phyloP scores from a whole-genome alignment of 2,329 filamentous ascomycete genomes.

The Cryphonectria parasitica region DNA sequence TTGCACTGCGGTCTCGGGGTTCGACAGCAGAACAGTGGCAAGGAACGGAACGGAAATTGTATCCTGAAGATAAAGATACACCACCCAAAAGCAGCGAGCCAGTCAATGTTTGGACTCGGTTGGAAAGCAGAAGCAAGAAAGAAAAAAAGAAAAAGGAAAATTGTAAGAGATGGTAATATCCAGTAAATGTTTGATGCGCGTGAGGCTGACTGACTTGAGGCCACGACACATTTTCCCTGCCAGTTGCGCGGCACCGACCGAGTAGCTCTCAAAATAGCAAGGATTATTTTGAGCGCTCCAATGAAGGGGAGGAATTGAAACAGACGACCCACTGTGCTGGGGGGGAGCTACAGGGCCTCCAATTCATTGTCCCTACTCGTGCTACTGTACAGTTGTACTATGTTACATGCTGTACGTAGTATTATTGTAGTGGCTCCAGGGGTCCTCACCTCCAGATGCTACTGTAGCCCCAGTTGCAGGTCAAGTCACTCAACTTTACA shows the following conservation, averaged over 20 bases:
- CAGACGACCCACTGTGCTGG: neutral
- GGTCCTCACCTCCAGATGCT: neutral
- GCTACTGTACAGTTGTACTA: no score
- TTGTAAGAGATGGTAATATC: conserved; percentile 8
- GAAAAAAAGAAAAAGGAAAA: neutral
- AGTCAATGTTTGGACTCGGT: neutral
- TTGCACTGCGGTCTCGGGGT: conserved; percentile 14
- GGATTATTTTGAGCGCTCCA: neutral
- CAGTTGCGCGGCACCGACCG: conserved; percentile 11
- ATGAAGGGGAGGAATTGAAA: conserved; percentile 5
- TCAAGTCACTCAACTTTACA: neutral
- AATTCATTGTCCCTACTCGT: neutral
- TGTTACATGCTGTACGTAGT: neutral
- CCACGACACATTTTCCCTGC: conserved; percentile 18
- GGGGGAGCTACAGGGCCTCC: neutral
- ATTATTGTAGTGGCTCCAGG: neutral
- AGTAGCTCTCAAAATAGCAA: neutral
- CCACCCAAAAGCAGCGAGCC: conserved; percentile 13
- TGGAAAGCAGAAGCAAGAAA: neutral
- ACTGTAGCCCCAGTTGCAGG: neutral
- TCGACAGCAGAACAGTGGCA: conserved; percentile 21
- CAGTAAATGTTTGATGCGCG: neutral
- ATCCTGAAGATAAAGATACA: conserved; percentile 7
- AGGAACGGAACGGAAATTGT: conserved; percentile 10
- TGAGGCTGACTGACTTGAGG: conserved; percentile 9